These are phyloP conservation scores for Anthracocystis panici-leucophaei DNA, from an alignment of 1,284 basidiomycete genomes.

Conservation along the genomic window DNA sequence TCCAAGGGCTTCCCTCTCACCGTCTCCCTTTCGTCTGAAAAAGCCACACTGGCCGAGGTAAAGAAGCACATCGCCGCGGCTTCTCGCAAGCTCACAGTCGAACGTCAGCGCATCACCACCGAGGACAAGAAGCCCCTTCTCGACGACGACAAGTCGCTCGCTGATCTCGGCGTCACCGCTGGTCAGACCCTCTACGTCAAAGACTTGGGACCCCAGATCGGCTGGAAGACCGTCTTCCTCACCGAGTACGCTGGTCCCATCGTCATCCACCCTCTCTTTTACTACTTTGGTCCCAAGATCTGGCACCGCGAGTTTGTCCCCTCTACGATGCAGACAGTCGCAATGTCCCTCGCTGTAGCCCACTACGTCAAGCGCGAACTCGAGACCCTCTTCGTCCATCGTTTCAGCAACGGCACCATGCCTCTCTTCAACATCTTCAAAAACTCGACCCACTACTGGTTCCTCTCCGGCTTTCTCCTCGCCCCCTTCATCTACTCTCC, in stretches of 20 bases:
- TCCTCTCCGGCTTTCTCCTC: conserved; percentile 77
- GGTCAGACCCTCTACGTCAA: conserved; percentile 63
- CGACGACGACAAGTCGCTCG: conserved; percentile 58
- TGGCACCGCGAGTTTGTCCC: conserved; percentile 77
- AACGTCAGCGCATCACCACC: conserved; percentile 65
- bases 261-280: conserved; percentile 88
- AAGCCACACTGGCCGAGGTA: conserved; percentile 57
- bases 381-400: conserved; percentile 85
- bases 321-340: conserved; percentile 84
- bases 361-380: conserved; percentile 94
- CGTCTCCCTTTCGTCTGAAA: conserved; percentile 33
- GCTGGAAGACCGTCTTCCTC: conserved; percentile 68
- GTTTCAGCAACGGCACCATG: conserved; percentile 95
- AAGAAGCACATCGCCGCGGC: conserved; percentile 56
- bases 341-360: conserved; percentile 81
- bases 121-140: conserved; percentile 59
- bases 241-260: conserved; percentile 78
- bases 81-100: conserved; percentile 41
- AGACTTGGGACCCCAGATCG: conserved; percentile 67
- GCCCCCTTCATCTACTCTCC: conserved; percentile 48
- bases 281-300: conserved; percentile 78
- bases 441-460: conserved; percentile 75
- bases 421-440: conserved; percentile 87
- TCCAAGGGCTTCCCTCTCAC: conserved; percentile 57
- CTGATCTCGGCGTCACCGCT: conserved; percentile 35